Percentiles rank a stretch among this genome's conserved stretches.
Conservation (phyloP, 768 basidiomycete species). For the Nidularia pulvinata region DNA sequence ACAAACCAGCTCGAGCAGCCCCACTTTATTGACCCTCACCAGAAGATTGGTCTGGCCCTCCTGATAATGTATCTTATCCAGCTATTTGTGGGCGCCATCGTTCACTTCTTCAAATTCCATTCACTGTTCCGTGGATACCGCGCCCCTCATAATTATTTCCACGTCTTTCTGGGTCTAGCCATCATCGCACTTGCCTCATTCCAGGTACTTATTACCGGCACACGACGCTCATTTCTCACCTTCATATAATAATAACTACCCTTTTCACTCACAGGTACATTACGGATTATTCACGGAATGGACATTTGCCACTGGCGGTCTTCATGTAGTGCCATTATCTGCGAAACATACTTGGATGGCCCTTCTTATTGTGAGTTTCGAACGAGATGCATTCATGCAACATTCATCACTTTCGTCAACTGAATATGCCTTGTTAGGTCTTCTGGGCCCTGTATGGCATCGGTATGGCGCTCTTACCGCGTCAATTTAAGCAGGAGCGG, state of each 20-base stretch:
- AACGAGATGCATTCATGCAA: not conserved
- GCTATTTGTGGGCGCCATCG: constrained; percentile 41
- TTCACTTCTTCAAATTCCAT: constrained; percentile 52
- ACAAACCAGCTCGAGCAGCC: constrained; percentile 22
- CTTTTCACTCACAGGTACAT: constrained; percentile 32
- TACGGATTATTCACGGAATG: constrained; percentile 50
- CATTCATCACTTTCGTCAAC: not conserved
- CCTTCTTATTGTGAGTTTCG: constrained; percentile 30
- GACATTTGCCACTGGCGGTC: constrained; percentile 25
- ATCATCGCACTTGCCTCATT: constrained; percentile 56
- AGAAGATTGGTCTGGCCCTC: constrained; percentile 52
- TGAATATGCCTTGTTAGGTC: constrained; percentile 22
- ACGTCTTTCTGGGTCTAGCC: constrained; percentile 50
- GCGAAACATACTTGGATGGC: constrained; percentile 49
- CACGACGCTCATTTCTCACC: not conserved
- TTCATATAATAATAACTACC: not conserved
- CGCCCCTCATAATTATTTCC: constrained; percentile 53
- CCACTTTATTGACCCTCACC: constrained; percentile 41
- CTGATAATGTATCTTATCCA: constrained; percentile 55
- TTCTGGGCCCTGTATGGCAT: constrained; percentile 45
- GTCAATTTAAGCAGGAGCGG: constrained; percentile 40
- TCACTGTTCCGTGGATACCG: constrained; percentile 33
- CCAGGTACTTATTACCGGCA: constrained; percentile 27
- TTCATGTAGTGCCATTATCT: constrained; percentile 31
- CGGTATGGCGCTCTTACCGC: constrained; percentile 42